A percentile compares a stretch with the other conserved stretches of the same genome.
phyloP scores from a whole-genome alignment of 2,329 filamentous ascomycete genomes.

The Bretziella fagacearum region DNA sequence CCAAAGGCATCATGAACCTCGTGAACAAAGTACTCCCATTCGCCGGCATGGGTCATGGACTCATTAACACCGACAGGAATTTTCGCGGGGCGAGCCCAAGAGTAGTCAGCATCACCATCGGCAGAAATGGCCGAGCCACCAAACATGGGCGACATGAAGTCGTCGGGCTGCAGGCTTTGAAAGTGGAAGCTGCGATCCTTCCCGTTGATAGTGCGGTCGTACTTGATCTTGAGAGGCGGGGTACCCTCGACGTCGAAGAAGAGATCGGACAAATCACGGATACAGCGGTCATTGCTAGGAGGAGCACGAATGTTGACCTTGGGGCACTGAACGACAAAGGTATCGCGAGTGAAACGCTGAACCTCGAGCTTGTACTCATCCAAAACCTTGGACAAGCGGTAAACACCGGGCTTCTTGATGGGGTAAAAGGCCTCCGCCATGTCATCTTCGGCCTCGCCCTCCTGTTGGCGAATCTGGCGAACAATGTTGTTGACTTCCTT shows the following conservation, averaged over 20 bases:
- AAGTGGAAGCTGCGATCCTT: slow-evolving; percentile 74
- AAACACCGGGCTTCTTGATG: slow-evolving; percentile 75
- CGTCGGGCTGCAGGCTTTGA: slow-evolving; percentile 84
- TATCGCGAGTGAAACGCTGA: slow-evolving; percentile 56
- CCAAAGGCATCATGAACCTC: slow-evolving; percentile 84
- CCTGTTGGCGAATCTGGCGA: slow-evolving; percentile 48
- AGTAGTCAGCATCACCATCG: slow-evolving; percentile 40
- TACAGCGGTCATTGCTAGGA: slow-evolving; percentile 52
- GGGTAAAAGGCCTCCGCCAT: slow-evolving; percentile 54
- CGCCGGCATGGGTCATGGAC: slow-evolving; percentile 59
- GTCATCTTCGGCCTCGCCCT: slow-evolving; percentile 40
- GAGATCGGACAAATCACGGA: slow-evolving; percentile 74
- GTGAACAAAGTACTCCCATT: slow-evolving; percentile 81
- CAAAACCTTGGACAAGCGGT: slow-evolving; percentile 67
- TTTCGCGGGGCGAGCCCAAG: slow-evolving; percentile 62
- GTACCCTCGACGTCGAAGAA: slow-evolving; percentile 72
- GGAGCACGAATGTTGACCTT: slow-evolving; percentile 54
- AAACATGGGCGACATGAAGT: slow-evolving; percentile 61
- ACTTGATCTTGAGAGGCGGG: slow-evolving; percentile 80
- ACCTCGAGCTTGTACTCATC: slow-evolving; percentile 93
- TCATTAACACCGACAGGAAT: slow-evolving; percentile 80
- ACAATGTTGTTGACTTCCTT: slow-evolving; percentile 61
- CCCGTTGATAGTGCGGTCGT: slow-evolving; percentile 73
- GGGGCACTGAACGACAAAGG: slow-evolving; percentile 74
- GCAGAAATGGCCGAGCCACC: slow-evolving; percentile 42